Percentiles rank a stretch among this genome's conserved stretches.
Conservation (phyloP, 306 rosid genomes). For the Vicia faba region DNA sequence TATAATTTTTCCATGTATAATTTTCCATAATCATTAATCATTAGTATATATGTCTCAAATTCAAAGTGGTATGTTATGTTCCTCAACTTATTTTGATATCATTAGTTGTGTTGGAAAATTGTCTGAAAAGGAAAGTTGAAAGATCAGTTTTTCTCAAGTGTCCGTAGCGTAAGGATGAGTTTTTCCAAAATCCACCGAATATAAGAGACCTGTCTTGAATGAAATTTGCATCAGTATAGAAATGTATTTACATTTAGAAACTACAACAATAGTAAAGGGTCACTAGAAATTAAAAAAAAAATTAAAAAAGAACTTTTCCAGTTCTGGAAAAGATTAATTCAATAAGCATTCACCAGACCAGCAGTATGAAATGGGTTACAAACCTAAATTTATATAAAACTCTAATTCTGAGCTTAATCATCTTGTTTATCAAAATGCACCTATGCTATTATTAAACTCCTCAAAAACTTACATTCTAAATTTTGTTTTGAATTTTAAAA, state of each 20-base stretch:
- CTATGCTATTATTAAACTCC: slow-evolving; percentile 9
- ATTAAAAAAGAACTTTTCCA: slow-evolving; percentile 19
- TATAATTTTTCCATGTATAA: slow-evolving; percentile 14
- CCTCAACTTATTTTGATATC: slow-evolving; percentile 21
- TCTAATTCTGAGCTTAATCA: slow-evolving; percentile 9
- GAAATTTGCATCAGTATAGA: slow-evolving; percentile 19
- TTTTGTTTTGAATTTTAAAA: slow-evolving; percentile 33
- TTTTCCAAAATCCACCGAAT: slow-evolving; percentile 12
- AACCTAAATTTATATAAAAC: slow-evolving; percentile 17
- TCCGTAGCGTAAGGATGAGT: slow-evolving; percentile 9
- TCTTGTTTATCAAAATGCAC: slow-evolving; percentile 4
- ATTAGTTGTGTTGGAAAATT: slow-evolving; percentile 13
- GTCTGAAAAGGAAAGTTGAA: slow-evolving; percentile 18
- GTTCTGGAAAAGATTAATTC: slow-evolving; percentile 1
- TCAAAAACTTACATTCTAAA: slow-evolving; percentile 23
- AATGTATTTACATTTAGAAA: slow-evolving; percentile 12
- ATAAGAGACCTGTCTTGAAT: slow-evolving; percentile 15
- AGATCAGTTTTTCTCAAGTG: neutral
- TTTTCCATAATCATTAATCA: neutral
- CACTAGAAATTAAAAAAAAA: slow-evolving; percentile 12
- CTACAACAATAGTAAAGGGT: neutral
- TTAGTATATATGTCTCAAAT: neutral
- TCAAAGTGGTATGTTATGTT: slow-evolving; percentile 9
- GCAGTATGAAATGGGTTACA: slow-evolving; percentile 17
- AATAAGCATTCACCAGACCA: slow-evolving; percentile 14